These are phyloP conservation scores for Ophiostoma australiae DNA, from an alignment of 2,329 filamentous ascomycete species.

Conservation along the genomic window DNA sequence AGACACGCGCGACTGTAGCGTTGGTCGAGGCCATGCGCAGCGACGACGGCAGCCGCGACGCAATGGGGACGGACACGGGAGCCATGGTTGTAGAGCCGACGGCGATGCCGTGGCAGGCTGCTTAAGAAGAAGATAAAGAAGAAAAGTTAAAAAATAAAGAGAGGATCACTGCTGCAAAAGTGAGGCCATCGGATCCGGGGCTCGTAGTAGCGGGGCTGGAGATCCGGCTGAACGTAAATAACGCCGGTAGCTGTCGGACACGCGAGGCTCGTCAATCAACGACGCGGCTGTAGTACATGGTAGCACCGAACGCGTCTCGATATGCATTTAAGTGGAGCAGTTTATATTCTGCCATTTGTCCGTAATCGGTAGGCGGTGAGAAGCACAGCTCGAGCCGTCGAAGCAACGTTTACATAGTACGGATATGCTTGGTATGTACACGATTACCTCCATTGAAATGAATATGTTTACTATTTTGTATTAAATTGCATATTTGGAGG, in stretches of 20 bases:
- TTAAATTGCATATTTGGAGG: too few species aligned
- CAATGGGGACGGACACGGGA: slow-evolving; percentile 63
- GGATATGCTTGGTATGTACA: too few species aligned
- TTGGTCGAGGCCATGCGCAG: slow-evolving; percentile 64
- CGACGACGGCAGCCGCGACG: slow-evolving; percentile 64
- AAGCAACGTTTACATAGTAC: too few species aligned
- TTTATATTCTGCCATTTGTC: background rate
- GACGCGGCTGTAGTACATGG: slow-evolving; percentile 12
- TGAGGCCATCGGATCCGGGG: background rate
- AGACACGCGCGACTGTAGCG: slow-evolving; percentile 58
- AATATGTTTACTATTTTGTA: too few species aligned
- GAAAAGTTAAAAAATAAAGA: background rate
- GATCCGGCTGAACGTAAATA: background rate
- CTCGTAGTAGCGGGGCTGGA: background rate
- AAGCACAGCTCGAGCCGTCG: background rate
- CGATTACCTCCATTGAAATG: too few species aligned
- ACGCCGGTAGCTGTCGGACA: background rate
- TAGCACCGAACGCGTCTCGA: slow-evolving; percentile 4
- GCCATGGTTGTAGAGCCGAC: slow-evolving; percentile 40
- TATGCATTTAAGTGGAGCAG: slow-evolving; percentile 15
- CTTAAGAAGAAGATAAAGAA: background rate
- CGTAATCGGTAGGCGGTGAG: slow-evolving; percentile 16
- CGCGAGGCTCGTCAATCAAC: background rate
- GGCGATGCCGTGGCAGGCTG: background rate
- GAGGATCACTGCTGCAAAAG: background rate